Base-by-base conservation (phyloP, 176 grass and related monocot species). In the Hyparrhenia diplandra region DNA sequence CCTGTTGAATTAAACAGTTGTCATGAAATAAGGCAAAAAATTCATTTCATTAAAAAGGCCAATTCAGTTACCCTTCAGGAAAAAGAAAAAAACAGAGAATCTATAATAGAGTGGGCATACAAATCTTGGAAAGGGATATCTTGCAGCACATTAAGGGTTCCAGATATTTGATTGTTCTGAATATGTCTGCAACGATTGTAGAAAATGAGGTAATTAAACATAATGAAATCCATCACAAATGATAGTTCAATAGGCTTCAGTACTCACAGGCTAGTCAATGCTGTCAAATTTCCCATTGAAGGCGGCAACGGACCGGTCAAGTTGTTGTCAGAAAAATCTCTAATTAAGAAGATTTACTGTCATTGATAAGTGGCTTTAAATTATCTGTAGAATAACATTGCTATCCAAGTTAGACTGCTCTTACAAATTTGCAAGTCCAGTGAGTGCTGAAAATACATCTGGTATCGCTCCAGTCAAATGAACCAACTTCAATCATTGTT, bases 111-210 rank as follows among this genome's bases (percentile, higher is more conserved):
- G 45, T 76, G 61, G 62, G 41, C 72, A 68, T 94, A 98, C 95
- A 98, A 91, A 85, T 94, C 81, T 89, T 91, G 85, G 41, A 98
- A 82, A 88, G 95, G 95, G 67, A 94, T 90, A 86, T 98, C 88
- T 85, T 89, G 80, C 81, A 98, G 61, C 65, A 91, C 86, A 94
- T 98, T 28, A 83, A 98, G 95, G 74, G 57, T 86, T 42, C 95
- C 95, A 3, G 73, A 82, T 98, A n/a, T n/a, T n/a, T n/a, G n/a
- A n/a, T n/a, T 98, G 42, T 98, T 86, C 70, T 94, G 92, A 87
- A 98, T 85, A 88, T 88, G 92, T 68, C 95, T 98, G 88, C 40
- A 82, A 71, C 17, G 0, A 67, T 28, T 39, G 70, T 62, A 82
- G 32, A 32, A 69, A n/a, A 69, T 79, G 58, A 73, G 85, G 47